Conservation (phyloP, 805 yeast species). For the Blastobotrys americana region DNA sequence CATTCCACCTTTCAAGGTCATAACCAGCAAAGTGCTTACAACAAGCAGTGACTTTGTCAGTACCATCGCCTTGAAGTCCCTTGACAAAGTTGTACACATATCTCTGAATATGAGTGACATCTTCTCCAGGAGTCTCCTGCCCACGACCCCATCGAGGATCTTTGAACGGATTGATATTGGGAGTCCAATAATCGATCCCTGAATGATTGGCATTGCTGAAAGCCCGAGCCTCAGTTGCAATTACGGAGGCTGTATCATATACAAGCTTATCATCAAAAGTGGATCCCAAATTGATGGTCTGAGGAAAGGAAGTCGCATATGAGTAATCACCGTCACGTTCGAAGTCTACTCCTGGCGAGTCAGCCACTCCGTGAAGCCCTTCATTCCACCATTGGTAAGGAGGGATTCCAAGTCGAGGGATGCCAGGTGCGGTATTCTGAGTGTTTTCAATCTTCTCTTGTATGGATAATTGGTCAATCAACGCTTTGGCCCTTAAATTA, state of each 20-base stretch:
- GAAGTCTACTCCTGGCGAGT: conserved; percentile 9
- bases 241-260: conserved; percentile 4
- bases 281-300: conserved; percentile 8
- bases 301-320: conserved; percentile 12
- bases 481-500: conserved; percentile 10
- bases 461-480: conserved; percentile 6
- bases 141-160: conserved; percentile 16
- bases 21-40: conserved; percentile 15
- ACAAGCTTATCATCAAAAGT: conserved; percentile 11
- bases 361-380: conserved; percentile 13
- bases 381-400: conserved; percentile 14
- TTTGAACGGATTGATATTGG: conserved; percentile 13
- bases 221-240: conserved; percentile 12
- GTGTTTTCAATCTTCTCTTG: conserved; percentile 12
- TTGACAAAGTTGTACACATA: conserved; percentile 7
- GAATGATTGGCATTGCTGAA: conserved; percentile 10
- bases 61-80: conserved; percentile 12
- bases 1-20: conserved; percentile 11
- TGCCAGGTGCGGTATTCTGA: conserved; percentile 8
- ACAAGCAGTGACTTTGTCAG: conserved; percentile 9
- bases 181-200: conserved; percentile 12
- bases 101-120: conserved; percentile 4
- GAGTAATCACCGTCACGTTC: conserved; percentile 1
- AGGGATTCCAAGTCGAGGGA: conserved; percentile 11
- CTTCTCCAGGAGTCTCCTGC: conserved; percentile 16